Percentiles rank a stretch among this genome's conserved stretches.
Evolutionary conservation across 1,284 basidiomycete species (phyloP).

Genomic region (Pseudomicrostroma phylloplanum): DNA sequence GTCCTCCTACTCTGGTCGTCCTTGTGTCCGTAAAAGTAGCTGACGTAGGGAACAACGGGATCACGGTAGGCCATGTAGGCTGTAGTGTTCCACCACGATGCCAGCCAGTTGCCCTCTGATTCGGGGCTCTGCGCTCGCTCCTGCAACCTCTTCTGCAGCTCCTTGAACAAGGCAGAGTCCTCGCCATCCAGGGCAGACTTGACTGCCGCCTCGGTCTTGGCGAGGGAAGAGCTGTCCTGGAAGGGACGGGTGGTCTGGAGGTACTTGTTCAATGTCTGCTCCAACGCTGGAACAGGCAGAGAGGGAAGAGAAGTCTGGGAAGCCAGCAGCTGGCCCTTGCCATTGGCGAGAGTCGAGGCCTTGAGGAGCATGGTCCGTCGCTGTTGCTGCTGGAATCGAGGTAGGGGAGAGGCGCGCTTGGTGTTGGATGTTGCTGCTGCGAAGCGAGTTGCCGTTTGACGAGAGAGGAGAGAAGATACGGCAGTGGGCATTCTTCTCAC

Average conservation of each 20-base stretch:
- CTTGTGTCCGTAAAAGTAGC: slow-evolving; percentile 88
- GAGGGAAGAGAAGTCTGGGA: slow-evolving; percentile 44
- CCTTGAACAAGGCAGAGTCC: slow-evolving; percentile 63
- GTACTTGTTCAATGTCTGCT: slow-evolving; percentile 46
- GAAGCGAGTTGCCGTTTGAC: too few relatives aligned
- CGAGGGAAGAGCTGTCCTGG: slow-evolving; percentile 26
- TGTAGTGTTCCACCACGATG: slow-evolving; percentile 94
- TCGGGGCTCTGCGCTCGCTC: slow-evolving; percentile 58
- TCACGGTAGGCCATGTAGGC: slow-evolving; percentile 64
- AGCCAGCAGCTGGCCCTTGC: slow-evolving; percentile 13
- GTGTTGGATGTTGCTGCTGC: too few relatives aligned
- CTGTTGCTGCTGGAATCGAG: neutral
- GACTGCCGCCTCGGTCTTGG: slow-evolving; percentile 53
- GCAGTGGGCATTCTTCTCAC: too few relatives aligned
- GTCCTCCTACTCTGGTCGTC: slow-evolving; percentile 54
- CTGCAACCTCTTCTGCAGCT: slow-evolving; percentile 75
- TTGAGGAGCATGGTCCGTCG: slow-evolving; percentile 13
- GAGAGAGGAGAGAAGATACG: too few relatives aligned
- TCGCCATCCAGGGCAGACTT: slow-evolving; percentile 60
- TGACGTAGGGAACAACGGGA: slow-evolving; percentile 85
- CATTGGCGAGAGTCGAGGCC: slow-evolving; percentile 11
- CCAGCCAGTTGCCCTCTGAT: slow-evolving; percentile 69
- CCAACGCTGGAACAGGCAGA: slow-evolving; percentile 45
- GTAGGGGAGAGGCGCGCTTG: too few relatives aligned
- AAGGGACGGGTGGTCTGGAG: slow-evolving; percentile 40